Base-by-base conservation (phyloP, 1,139 yeast genomes). In the Sugiyamaella paludigena region DNA sequence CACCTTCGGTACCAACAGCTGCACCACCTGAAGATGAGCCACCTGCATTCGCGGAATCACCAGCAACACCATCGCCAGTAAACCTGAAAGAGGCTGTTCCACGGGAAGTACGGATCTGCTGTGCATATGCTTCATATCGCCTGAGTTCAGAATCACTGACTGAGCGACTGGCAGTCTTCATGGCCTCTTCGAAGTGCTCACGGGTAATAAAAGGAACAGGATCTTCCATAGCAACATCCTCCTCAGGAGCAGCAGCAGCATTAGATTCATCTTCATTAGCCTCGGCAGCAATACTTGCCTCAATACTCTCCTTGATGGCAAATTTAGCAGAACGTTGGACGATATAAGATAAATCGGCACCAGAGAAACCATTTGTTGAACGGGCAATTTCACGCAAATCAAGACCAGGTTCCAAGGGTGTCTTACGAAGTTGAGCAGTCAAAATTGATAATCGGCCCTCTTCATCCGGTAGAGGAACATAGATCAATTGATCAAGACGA, bases 311-410 rank as follows among this genome's bases (percentile, higher is more conserved):
- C 75, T 92, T 92, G 65, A 94, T 94, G 58, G 99, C 99, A 72
- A 87, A 91, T 76, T 94, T 94, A 61, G 98, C 99, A 49, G 98
- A 83, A 73, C 98, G 87, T 78, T 92, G 98, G 49, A 87, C 98
- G 72, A 94, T 91, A 75, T 91, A 94, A 30, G 88, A 83, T 74
- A 92, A 82, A 78, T 92, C 99, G 50, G 99, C 99, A 83, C 99
- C 99, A 49, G 97, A 87, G 79, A 92, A 92, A 27, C 99, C 99
- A 63, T 84, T 83, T 31, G 98, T 88, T 58, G 87, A 84, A 74
- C 84, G 87, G 58, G 98, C 95, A 69, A 92, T 89, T 67, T 89
- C 92, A 48, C 74, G 72, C 68, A 92, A 79, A 63, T 88, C 91
- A 65, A 92, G 78, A 52, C 96, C 98, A 59, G 98, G 98, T 73